phyloP scores from a whole-genome alignment of 495 filamentous ascomycete species.

The Penicillium turbatum region DNA sequence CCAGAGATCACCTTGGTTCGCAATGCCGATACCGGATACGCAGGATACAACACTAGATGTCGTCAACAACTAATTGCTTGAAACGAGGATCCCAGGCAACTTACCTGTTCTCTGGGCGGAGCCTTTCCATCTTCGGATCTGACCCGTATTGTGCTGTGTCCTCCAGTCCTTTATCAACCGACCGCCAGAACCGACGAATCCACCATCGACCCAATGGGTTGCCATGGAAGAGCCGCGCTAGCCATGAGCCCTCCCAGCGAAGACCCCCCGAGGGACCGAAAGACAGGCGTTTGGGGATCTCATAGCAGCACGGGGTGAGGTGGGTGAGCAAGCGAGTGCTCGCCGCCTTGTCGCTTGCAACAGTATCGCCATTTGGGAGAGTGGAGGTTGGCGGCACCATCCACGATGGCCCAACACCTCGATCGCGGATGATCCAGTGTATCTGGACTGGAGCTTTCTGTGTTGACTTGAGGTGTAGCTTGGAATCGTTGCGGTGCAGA shows the following conservation, averaged over 20 bases:
- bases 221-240: conserved; percentile 36
- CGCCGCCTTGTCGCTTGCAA: conserved; percentile 52
- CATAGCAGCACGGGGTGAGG: conserved; percentile 49
- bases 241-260: conserved; percentile 52
- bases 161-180: conserved; percentile 16
- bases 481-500: conserved; percentile 18
- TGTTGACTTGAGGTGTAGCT: conserved; percentile 8
- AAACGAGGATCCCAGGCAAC: neutral
- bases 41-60: conserved; percentile 23
- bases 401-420: conserved; percentile 38
- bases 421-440: conserved; percentile 69
- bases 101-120: conserved; percentile 27
- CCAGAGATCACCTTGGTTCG: conserved; percentile 33
- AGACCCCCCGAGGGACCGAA: conserved; percentile 24
- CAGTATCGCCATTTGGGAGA: conserved; percentile 51
- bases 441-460: conserved; percentile 49
- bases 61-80: neutral
- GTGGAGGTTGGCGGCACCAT: conserved; percentile 24
- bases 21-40: conserved; percentile 25
- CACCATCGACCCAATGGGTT: conserved; percentile 25
- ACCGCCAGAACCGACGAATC: conserved; percentile 24
- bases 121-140: conserved; percentile 23
- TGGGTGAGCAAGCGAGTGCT: conserved; percentile 51
- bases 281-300: conserved; percentile 26
- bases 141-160: conserved; percentile 17